Base-by-base conservation (phyloP, 495 filamentous ascomycete genomes). In the Podospora tetraspora region DNA sequence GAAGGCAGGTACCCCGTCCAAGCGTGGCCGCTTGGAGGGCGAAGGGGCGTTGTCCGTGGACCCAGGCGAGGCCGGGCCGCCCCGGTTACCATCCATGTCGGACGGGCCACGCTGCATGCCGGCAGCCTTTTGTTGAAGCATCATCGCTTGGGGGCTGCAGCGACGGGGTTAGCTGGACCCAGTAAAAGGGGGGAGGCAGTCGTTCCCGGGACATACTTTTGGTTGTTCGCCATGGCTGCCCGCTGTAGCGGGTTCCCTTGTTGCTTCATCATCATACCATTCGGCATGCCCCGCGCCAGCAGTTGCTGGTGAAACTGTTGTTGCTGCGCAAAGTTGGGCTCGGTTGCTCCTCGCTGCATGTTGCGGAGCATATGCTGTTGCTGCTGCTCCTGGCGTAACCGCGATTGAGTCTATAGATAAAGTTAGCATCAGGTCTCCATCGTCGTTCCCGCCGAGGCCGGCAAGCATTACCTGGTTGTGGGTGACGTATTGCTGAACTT, bases 1-100 rank as follows among this genome's bases (percentile, higher is more conserved):
- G 73, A 90, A 90, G 25, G 69, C 68, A 23, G 84, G 83, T 56
- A 84, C 86, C 16, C 86, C 86, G 68, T 97, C 95, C 56, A 97
- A 84, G 52, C 94, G 92, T n/a, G 89, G 90, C 73, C 95, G 85
- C 81, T 99, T 99, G 64, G 89, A 92, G 10, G 95, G 94, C 24
- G 95, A 97, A 7, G 93, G 91, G 30, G 92, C 92, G 73, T 96
- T 96, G 57, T 97, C 94, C 29, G 86, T 87, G 8, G 90, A 89
- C 30, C 90, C 87, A 7, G 92, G 93, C 43, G 92, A 97, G 69
- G 90, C 90, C 27, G 92, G 89, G 59, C 91, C 88, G 73, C 90
- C 85, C 68, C 86, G 90, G 79, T 90, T 92, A 79, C 92, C 92
- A 66, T 97, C 93, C 81, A 96, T 92, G 61, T 91, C 91, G 8